Conservation (phyloP, 257 asterid genomes). For the Ajuga chamaepitys region DNA sequence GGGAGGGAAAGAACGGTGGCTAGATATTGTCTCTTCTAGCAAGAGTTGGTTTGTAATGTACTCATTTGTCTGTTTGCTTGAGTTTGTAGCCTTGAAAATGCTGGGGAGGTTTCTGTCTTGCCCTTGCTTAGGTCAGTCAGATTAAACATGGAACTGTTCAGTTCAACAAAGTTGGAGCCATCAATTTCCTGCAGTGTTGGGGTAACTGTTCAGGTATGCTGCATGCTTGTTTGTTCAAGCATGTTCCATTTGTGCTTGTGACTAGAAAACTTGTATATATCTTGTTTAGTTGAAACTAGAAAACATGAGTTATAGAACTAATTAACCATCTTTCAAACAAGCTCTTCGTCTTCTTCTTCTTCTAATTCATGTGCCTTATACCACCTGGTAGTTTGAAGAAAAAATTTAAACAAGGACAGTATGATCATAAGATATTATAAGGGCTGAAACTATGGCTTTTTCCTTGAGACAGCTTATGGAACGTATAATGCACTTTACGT, state of each 20-base stretch:
- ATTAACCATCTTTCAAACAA: too few species aligned
- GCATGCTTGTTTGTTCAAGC: background rate
- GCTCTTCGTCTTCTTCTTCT: too few species aligned
- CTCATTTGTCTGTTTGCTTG: conserved; percentile 18
- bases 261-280: too few species aligned
- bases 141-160: conserved; percentile 55
- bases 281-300: too few species aligned
- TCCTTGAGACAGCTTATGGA: background rate
- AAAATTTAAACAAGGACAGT: too few species aligned
- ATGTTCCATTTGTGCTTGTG: conserved; percentile 2
- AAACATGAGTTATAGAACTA: too few species aligned
- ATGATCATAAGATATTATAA: too few species aligned
- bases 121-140: conserved; percentile 83
- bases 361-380: too few species aligned
- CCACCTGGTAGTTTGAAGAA: too few species aligned
- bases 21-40: background rate
- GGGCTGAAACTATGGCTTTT: too few species aligned
- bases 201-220: conserved; percentile 47
- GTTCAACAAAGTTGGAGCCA: conserved; percentile 29
- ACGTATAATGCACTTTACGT: background rate
- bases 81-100: conserved; percentile 76
- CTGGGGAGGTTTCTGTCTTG: conserved; percentile 76
- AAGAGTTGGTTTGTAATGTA: background rate
- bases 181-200: conserved; percentile 34
- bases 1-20: background rate